Evolutionary conservation across 176 grass and related monocot genomes (phyloP).

Genomic region (Oryza nivara): DNA sequence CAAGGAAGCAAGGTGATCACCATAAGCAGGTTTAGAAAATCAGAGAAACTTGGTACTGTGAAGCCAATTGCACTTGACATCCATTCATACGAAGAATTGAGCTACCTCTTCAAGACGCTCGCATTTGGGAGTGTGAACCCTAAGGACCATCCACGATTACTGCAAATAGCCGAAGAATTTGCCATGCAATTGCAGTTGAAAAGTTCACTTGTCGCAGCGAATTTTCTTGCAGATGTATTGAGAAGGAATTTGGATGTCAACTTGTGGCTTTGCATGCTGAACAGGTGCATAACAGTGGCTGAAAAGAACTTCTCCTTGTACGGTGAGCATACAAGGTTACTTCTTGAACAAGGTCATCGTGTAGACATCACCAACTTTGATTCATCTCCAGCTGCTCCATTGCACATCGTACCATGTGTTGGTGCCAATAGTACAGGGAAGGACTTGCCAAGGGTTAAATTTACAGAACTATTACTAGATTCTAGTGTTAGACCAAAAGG

Average conservation of each 20-base stretch:
- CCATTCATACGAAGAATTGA: background rate
- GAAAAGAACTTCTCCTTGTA: background rate
- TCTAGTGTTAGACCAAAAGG: background rate
- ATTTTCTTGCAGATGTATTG: background rate
- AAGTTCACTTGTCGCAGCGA: background rate
- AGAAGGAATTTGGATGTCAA: constrained; percentile 1
- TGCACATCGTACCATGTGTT: background rate
- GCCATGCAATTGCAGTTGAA: background rate
- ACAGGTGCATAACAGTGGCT: background rate
- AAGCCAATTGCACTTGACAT: background rate
- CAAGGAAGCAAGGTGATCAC: constrained; percentile 9
- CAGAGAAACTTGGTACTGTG: background rate
- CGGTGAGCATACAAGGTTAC: background rate
- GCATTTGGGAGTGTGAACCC: background rate
- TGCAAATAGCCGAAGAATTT: background rate
- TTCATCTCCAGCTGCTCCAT: background rate
- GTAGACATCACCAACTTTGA: background rate
- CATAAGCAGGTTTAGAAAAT: background rate
- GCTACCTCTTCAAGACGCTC: constrained; percentile 1
- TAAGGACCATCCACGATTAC: background rate
- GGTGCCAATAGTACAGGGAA: background rate
- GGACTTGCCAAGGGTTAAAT: background rate
- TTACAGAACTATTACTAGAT: background rate
- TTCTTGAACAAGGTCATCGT: background rate
- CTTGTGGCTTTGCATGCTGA: background rate